These are phyloP conservation scores for Podosphaera aphanis DNA, from an alignment of 2,329 filamentous ascomycete species.

Conservation along the genomic window DNA sequence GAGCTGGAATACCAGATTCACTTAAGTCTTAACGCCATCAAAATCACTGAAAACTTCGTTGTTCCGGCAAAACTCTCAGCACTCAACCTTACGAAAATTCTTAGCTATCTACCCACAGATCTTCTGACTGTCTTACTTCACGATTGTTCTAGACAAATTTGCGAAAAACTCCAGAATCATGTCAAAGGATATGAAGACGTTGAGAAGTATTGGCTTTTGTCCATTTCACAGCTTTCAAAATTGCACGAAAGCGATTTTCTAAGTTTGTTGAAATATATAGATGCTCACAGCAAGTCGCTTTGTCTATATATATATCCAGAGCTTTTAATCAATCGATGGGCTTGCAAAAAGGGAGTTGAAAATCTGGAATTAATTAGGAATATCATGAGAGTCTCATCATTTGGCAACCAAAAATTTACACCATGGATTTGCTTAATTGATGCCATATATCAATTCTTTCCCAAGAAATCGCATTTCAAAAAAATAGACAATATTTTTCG, in stretches of 20 bases:
- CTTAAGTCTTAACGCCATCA: background rate
- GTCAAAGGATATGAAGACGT: background rate
- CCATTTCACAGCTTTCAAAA: background rate
- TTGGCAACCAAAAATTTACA: background rate
- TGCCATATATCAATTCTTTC: background rate
- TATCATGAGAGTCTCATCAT: background rate
- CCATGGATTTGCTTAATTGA: background rate
- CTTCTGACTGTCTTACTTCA: background rate
- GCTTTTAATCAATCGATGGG: slow-evolving; percentile 1
- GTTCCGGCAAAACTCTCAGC: background rate
- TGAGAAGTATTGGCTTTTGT: background rate
- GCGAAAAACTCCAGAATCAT: background rate
- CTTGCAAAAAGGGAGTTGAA: background rate
- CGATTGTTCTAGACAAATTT: background rate
- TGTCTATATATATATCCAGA: background rate
- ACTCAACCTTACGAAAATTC: background rate
- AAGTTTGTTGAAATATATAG: slow-evolving; percentile 1
- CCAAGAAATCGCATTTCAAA: background rate
- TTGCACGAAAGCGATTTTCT: slow-evolving; percentile 1
- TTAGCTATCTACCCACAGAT: background rate
- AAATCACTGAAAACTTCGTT: background rate
- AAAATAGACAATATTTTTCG: background rate
- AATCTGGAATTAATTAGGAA: background rate
- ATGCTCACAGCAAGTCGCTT: background rate
- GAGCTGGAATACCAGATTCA: background rate